Percentiles rank a stretch among this genome's conserved stretches.
Conservation (phyloP, 2,329 filamentous ascomycete genomes). For the Reticulascus tulasneorum region DNA sequence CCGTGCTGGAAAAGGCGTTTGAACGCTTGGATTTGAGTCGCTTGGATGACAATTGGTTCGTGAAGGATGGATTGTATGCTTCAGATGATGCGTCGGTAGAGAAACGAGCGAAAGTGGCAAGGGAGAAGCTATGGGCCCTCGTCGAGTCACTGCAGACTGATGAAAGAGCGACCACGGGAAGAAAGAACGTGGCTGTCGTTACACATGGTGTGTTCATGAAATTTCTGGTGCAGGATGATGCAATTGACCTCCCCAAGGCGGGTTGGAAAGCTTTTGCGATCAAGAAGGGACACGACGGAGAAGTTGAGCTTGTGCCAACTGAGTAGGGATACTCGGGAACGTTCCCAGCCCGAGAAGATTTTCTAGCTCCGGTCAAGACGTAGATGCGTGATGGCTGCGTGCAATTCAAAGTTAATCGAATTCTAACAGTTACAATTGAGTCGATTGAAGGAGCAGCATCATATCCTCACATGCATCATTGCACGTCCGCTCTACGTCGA, state of each 20-base stretch:
- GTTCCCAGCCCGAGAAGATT: too few relatives aligned
- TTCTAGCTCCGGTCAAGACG: too few relatives aligned
- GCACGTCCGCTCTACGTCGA: too few relatives aligned
- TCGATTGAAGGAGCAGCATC: too few relatives aligned
- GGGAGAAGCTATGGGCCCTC: conserved; percentile 11
- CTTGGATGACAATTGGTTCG: conserved; percentile 15
- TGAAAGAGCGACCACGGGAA: not conserved
- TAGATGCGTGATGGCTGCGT: too few relatives aligned
- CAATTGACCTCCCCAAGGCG: conserved; percentile 26
- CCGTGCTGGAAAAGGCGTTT: conserved; percentile 11
- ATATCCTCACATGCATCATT: too few relatives aligned
- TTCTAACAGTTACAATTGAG: too few relatives aligned
- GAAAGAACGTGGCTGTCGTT: conserved; percentile 21
- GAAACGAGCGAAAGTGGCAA: conserved; percentile 12
- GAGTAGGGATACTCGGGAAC: too few relatives aligned
- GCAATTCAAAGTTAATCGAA: too few relatives aligned
- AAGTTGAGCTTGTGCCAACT: conserved; percentile 3
- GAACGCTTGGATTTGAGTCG: conserved; percentile 10
- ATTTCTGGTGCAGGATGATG: conserved; percentile 19
- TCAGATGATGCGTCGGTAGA: conserved; percentile 16
- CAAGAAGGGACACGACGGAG: conserved; percentile 2
- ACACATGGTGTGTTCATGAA: conserved; percentile 28
- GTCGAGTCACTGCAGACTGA: conserved; percentile 2
- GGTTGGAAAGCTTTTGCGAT: conserved; percentile 23
- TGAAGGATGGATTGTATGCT: conserved; percentile 16